Evolutionary conservation across 257 asterid genomes (phyloP).

Genomic region (Solanum pennellii): DNA sequence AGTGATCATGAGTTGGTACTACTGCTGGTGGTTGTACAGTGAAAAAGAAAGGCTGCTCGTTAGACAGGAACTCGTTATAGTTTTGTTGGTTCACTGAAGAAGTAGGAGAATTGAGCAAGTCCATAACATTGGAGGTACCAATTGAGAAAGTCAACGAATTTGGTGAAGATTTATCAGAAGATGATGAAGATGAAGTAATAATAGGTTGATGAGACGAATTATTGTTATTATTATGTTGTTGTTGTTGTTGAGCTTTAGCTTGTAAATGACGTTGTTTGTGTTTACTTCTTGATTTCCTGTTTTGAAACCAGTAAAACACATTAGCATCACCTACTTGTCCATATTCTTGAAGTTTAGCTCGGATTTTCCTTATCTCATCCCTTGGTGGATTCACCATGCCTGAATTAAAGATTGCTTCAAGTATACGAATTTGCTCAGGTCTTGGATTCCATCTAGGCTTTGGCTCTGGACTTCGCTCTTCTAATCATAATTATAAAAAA

Average conservation of each 20-base stretch:
- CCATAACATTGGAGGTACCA: slow-evolving; percentile 27
- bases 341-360: slow-evolving; percentile 75
- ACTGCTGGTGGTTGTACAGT: slow-evolving; percentile 26
- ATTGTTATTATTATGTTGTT: slow-evolving; percentile 13
- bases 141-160: slow-evolving; percentile 22
- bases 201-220: neutral
- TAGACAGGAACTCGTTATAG: slow-evolving; percentile 20
- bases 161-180: slow-evolving; percentile 47
- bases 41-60: slow-evolving; percentile 40
- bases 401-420: slow-evolving; percentile 83
- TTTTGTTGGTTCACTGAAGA: slow-evolving; percentile 56
- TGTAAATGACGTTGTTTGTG: slow-evolving; percentile 72
- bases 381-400: slow-evolving; percentile 96
- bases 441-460: slow-evolving; percentile 93
- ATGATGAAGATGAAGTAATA: slow-evolving; percentile 28
- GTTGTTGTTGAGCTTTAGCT: slow-evolving; percentile 15
- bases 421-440: slow-evolving; percentile 86
- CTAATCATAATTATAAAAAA: neutral
- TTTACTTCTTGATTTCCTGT: slow-evolving; percentile 87
- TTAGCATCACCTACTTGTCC: slow-evolving; percentile 98
- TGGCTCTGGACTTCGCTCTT: slow-evolving; percentile 83
- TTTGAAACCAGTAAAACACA: slow-evolving; percentile 97
- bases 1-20: neutral
- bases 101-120: slow-evolving; percentile 47
- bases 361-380: slow-evolving; percentile 77